A percentile compares a stretch with the other conserved stretches of the same genome.
phyloP scores from a whole-genome alignment of 768 basidiomycete species.

The Termitomyces sp. region DNA sequence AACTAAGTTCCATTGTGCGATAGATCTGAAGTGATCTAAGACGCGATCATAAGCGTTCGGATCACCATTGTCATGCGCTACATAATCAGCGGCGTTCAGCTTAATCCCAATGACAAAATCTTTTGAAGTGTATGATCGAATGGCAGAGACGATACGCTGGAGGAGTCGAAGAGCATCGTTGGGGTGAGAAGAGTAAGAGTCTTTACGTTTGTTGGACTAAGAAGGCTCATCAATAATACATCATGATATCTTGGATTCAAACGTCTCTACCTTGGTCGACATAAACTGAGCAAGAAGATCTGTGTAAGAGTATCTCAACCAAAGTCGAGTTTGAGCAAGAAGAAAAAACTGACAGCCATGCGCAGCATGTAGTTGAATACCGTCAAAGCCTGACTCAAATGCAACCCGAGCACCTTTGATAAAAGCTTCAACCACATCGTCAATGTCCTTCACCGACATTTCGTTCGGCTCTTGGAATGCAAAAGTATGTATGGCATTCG shows the following conservation, averaged over 20 bases:
- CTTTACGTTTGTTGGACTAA: constrained; percentile 44
- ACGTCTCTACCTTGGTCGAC: constrained; percentile 48
- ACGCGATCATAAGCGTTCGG: constrained; percentile 33
- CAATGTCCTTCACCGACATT: constrained; percentile 59
- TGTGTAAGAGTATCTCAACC: constrained; percentile 20
- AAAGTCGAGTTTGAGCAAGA: neutral
- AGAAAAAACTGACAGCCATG: constrained; percentile 68
- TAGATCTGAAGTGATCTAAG: constrained; percentile 51
- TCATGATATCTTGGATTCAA: neutral
- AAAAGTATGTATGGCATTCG: constrained; percentile 34
- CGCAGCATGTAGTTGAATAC: constrained; percentile 77
- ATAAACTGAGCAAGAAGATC: constrained; percentile 80
- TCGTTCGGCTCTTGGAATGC: constrained; percentile 59
- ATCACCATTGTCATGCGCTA: constrained; percentile 22
- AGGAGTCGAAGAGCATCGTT: constrained; percentile 52
- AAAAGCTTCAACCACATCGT: constrained; percentile 55
- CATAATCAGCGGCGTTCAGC: constrained; percentile 75
- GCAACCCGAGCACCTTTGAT: constrained; percentile 64
- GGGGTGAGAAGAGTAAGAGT: constrained; percentile 46
- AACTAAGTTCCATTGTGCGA: constrained; percentile 59
- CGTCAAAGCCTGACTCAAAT: constrained; percentile 71
- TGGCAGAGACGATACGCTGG: constrained; percentile 44
- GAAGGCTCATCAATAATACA: neutral
- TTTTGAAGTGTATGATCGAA: constrained; percentile 46
- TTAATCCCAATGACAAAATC: constrained; percentile 77